Conservation (phyloP, 2,329 filamentous ascomycete species). For the Rachicladosporium sp. region DNA sequence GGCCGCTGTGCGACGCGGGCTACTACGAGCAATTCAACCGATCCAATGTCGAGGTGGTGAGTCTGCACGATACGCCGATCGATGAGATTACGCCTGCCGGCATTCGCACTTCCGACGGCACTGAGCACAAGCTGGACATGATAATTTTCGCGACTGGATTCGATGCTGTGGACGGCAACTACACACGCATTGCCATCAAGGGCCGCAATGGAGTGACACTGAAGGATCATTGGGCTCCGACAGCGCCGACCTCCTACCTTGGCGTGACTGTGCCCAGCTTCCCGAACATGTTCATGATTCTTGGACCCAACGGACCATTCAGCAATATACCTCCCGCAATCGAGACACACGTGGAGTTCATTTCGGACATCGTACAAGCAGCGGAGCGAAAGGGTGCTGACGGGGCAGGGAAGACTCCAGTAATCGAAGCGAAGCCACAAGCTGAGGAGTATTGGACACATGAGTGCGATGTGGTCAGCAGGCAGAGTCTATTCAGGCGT, state of each 20-base stretch:
- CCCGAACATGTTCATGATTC: slow-evolving; percentile 34
- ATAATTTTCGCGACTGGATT: slow-evolving; percentile 33
- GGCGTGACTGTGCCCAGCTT: slow-evolving; percentile 28
- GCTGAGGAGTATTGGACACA: slow-evolving; percentile 18
- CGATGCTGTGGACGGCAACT: slow-evolving; percentile 26
- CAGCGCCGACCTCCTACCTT: slow-evolving; percentile 25
- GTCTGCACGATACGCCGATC: slow-evolving; percentile 34
- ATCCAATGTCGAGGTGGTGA: slow-evolving; percentile 15
- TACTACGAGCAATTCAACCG: slow-evolving; percentile 20
- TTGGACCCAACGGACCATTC: slow-evolving; percentile 29
- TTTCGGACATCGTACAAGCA: slow-evolving; percentile 13
- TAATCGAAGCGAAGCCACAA: slow-evolving; percentile 18
- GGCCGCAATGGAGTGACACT: slow-evolving; percentile 18
- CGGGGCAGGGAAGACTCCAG: background rate
- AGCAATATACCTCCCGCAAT: slow-evolving; percentile 26
- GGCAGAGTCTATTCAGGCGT: slow-evolving; percentile 13
- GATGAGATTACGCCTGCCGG: slow-evolving; percentile 18
- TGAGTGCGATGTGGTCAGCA: slow-evolving; percentile 11
- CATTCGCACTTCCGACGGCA: slow-evolving; percentile 12
- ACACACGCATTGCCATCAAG: slow-evolving; percentile 19
- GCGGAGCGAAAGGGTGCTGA: slow-evolving; percentile 3
- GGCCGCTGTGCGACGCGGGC: slow-evolving; percentile 44
- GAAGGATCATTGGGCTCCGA: slow-evolving; percentile 22
- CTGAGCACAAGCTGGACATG: slow-evolving; percentile 14
- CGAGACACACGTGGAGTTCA: slow-evolving; percentile 26